Evolutionary conservation across 2,329 filamentous ascomycete genomes (phyloP).

Genomic region (Beauveria rudraprayagi): DNA sequence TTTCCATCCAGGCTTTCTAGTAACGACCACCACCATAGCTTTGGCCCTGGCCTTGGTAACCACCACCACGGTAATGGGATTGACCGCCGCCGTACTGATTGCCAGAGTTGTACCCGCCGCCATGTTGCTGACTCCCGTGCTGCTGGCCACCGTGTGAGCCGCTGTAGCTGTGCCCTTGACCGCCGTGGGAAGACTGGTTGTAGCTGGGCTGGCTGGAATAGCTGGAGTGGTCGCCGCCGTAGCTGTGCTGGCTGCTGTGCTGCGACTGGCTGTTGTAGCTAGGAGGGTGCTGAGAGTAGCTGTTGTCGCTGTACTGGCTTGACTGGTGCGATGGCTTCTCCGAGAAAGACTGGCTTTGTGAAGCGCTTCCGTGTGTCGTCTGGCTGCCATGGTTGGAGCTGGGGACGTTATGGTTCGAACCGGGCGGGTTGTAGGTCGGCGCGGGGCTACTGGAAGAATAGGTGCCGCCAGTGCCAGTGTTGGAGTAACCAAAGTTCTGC

Average conservation of each 20-base stretch:
- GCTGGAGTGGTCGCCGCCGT: background rate
- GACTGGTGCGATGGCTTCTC: constrained; percentile 12
- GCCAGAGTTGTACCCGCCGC: constrained; percentile 2
- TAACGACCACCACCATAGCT: constrained; percentile 4
- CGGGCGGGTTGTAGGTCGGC: constrained; percentile 38
- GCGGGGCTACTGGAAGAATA: constrained; percentile 57
- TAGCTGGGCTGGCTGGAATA: background rate
- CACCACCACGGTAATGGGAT: constrained; percentile 5
- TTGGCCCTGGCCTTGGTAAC: constrained; percentile 7
- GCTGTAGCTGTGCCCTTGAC: constrained; percentile 5
- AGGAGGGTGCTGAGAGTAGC: constrained; percentile 18
- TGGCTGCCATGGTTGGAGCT: constrained; percentile 14
- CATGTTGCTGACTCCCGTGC: background rate
- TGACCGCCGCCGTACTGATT: constrained; percentile 5
- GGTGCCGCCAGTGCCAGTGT: constrained; percentile 42
- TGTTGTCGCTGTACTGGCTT: constrained; percentile 13
- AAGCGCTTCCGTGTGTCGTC: constrained; percentile 12
- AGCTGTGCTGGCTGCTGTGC: background rate
- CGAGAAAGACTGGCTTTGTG: constrained; percentile 16
- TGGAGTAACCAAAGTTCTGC: constrained; percentile 57
- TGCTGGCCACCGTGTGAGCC: constrained; percentile 1
- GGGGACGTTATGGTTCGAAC: constrained; percentile 19
- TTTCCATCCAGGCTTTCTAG: background rate
- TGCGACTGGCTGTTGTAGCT: constrained; percentile 12
- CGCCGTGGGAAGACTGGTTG: background rate